Conservation (phyloP, 2,329 filamentous ascomycete genomes). For the Ascochyta lentis region DNA sequence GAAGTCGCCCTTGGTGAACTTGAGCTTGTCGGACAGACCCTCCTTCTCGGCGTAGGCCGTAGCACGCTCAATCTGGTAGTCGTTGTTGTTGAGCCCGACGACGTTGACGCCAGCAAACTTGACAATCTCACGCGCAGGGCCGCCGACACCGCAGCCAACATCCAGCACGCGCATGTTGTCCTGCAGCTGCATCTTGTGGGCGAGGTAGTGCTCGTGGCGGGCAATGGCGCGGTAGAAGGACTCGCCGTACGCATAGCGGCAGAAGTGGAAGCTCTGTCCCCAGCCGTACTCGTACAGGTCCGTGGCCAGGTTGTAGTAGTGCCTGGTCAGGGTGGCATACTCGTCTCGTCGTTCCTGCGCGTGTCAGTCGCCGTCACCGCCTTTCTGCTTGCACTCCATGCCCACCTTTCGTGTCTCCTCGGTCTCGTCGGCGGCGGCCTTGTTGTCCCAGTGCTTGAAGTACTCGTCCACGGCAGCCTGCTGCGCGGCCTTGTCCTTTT, state of each 20-base stretch:
- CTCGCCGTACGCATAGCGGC: conserved; percentile 87
- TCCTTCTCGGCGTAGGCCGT: conserved; percentile 83
- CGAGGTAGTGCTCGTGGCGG: conserved; percentile 97
- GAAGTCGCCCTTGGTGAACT: conserved; percentile 94
- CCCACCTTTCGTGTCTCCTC: conserved; percentile 77
- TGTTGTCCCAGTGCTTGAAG: conserved; percentile 96
- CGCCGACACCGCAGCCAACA: conserved; percentile 95
- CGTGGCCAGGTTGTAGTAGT: conserved; percentile 98
- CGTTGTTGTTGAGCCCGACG: conserved; percentile 96
- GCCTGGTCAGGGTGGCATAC: conserved; percentile 91
- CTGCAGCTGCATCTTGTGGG: conserved; percentile 83
- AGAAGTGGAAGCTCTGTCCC: conserved; percentile 97
- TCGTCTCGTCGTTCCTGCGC: conserved; percentile 78
- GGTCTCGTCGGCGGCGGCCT: conserved; percentile 79
- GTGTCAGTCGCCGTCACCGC: conserved; percentile 25
- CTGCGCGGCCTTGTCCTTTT: conserved; percentile 80
- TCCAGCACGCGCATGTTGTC: conserved; percentile 90
- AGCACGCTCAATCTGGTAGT: conserved; percentile 98
- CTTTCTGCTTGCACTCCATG: not conserved
- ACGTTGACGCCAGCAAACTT: conserved; percentile 93
- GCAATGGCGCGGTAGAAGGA: conserved; percentile 90
- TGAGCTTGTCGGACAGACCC: conserved; percentile 77
- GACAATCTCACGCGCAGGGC: conserved; percentile 92
- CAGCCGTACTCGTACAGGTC: conserved; percentile 97
- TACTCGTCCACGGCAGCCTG: conserved; percentile 87